Evolutionary conservation across 352 stramenopile species (phyloP), one percentile per base, ranked within the genome.

Genomic region (Pythium vanterpoolii): DNA sequence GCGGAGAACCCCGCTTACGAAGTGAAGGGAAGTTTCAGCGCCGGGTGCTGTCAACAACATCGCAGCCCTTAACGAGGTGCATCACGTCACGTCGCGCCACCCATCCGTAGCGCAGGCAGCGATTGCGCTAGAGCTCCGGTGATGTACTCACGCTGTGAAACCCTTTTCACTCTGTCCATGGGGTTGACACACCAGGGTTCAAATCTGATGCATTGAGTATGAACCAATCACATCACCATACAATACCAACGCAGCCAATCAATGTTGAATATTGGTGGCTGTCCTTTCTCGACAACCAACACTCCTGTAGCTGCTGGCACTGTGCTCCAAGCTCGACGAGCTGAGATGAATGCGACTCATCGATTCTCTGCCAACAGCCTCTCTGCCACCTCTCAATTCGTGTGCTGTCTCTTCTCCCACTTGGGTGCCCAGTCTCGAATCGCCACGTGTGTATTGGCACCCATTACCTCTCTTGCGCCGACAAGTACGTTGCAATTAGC

Each of bases 401-500:
- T 7, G 4, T 40, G 34, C 34, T 40, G 8, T 2, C 45, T 19
- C 23, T 13, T 53, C 46, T 18, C 9, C 34, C 47, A 11, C 30
- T n/a, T n/a, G n/a, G n/a, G n/a, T n/a, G n/a, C n/a, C n/a, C n/a
- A n/a, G n/a, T n/a, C n/a, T n/a, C n/a, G n/a, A n/a, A n/a, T n/a
- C n/a, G n/a, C n/a, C n/a, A n/a, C n/a, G n/a, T n/a, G n/a, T n/a
- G n/a, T n/a, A n/a, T n/a, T n/a, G n/a, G n/a, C n/a, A n/a, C n/a
- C n/a, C 24, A 51, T 31, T 14, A 33, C 36, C 56, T 36, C 43
- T 16, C 36, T 28, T 48, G 33, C 27, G 30, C 45, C 52, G 47
- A 24, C 16, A 50, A n/a, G 28, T 7, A 67, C 60, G 52, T 46
- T 62, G 27, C 7, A 67, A 53, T 51, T 7, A 61, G 52, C 51